Percentiles rank a stretch among this genome's conserved stretches.
Evolutionary conservation across 2,329 filamentous ascomycete genomes (phyloP).

Genomic region (Botrytis elliptica): DNA sequence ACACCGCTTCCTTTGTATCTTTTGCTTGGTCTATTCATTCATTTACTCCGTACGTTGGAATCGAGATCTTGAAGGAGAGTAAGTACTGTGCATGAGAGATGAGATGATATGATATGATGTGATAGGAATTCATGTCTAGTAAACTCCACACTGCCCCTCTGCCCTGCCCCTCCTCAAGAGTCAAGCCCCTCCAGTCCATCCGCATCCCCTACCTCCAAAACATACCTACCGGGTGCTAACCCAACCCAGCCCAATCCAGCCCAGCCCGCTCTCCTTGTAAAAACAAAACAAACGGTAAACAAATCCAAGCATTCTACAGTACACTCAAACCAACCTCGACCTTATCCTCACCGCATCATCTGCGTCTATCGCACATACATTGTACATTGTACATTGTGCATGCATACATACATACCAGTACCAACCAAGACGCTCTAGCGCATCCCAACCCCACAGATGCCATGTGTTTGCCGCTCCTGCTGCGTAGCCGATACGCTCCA

Average conservation of each 20-base stretch:
- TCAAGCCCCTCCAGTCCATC: conserved; percentile 1
- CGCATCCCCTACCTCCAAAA: background rate
- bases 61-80: background rate
- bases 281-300: background rate
- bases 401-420: background rate
- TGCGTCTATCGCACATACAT: background rate
- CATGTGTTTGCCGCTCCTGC: background rate
- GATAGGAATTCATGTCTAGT: background rate
- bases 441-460: background rate
- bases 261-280: background rate
- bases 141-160: background rate
- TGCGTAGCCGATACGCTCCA: background rate
- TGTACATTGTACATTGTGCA: background rate
- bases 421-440: background rate
- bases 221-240: background rate
- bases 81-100: background rate
- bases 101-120: background rate
- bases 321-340: background rate
- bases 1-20: background rate
- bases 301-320: background rate
- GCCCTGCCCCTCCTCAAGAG: background rate
- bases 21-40: background rate
- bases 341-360: background rate
- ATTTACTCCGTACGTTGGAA: background rate
- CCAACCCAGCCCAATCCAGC: background rate